phyloP scores from a whole-genome alignment of 176 grass and related monocot species.

The Thinopyrum elongatum region DNA sequence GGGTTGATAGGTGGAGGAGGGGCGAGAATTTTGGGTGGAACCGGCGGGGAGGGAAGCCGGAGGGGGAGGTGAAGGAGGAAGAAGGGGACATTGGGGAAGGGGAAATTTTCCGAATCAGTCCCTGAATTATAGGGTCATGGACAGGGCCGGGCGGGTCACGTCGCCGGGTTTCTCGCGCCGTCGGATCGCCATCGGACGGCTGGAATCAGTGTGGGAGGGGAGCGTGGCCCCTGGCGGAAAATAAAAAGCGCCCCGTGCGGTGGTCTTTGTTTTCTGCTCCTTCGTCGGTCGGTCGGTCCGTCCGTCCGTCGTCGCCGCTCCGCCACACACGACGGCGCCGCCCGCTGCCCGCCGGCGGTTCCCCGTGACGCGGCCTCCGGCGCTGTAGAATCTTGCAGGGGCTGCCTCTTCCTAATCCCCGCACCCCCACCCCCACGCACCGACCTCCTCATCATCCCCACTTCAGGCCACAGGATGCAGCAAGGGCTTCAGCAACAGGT shows the following conservation, averaged over 20 bases:
- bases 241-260: background rate
- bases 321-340: background rate
- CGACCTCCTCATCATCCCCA: background rate
- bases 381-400: background rate
- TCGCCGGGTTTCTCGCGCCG: background rate
- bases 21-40: background rate
- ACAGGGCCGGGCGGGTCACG: background rate
- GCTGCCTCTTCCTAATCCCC: background rate
- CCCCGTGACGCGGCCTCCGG: background rate
- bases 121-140: background rate
- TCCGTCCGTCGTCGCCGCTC: background rate
- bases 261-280: background rate
- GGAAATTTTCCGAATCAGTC: constrained; percentile 13
- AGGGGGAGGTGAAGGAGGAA: background rate
- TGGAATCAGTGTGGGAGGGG: background rate
- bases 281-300: background rate
- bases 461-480: background rate
- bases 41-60: background rate
- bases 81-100: constrained; percentile 16
- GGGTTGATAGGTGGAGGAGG: background rate
- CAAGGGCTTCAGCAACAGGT: background rate
- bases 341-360: background rate
- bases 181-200: background rate
- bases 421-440: background rate
- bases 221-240: background rate